Conservation (phyloP, 352 stramenopile species). For the Phytophthora sansomeana region DNA sequence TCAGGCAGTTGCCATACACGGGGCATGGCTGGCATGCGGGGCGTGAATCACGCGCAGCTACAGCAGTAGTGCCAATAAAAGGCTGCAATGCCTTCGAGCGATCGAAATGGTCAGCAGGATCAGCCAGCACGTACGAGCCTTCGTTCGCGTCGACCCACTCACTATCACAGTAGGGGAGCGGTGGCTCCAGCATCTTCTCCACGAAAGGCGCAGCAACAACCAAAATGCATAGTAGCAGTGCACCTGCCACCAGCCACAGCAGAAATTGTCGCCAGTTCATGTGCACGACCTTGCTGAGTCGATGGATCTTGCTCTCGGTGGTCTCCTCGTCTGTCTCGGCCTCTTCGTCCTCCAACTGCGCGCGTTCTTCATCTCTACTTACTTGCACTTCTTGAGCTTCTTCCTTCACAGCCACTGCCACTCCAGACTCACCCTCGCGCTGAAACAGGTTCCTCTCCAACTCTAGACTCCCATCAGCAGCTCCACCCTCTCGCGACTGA, state of each 20-base stretch:
- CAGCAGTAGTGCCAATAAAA: constrained; percentile 39
- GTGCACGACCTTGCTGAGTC: constrained; percentile 45
- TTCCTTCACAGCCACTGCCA: not conserved
- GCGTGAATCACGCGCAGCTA: constrained; percentile 6
- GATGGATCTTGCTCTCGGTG: constrained; percentile 49
- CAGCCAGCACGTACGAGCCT: constrained; percentile 33
- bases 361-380: constrained; percentile 27
- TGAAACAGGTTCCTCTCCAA: constrained; percentile 22
- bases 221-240: constrained; percentile 47
- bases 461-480: constrained; percentile 5
- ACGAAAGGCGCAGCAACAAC: constrained; percentile 55
- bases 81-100: constrained; percentile 58
- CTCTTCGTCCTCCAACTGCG: constrained; percentile 36
- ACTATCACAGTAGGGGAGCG: constrained; percentile 64
- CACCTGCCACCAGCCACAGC: constrained; percentile 45
- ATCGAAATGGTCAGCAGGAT: constrained; percentile 42
- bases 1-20: constrained; percentile 64
- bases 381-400: constrained; percentile 24
- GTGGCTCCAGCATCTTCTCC: constrained; percentile 38
- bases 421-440: not conserved
- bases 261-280: constrained; percentile 50
- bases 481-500: not conserved
- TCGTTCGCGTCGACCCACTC: constrained; percentile 43
- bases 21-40: constrained; percentile 60
- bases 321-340: constrained; percentile 62